Evolutionary conservation across 768 basidiomycete species (phyloP).

Genomic region (Podaxis carcinomalis): DNA sequence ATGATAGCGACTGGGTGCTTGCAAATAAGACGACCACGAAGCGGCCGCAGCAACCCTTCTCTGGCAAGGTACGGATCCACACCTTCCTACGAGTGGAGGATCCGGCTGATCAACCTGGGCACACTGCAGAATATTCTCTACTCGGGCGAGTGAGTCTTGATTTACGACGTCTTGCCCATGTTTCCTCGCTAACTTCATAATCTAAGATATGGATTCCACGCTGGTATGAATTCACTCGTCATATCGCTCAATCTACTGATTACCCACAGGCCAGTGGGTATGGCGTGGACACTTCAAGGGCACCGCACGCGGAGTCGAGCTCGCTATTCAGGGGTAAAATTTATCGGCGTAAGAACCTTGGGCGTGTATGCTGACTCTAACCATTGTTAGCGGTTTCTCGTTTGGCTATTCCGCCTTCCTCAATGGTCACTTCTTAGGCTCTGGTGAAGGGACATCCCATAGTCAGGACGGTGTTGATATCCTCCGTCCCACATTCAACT

Average conservation of each 20-base stretch:
- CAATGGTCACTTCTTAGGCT: slow-evolving; percentile 38
- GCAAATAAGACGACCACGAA: slow-evolving; percentile 59
- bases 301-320: slow-evolving; percentile 32
- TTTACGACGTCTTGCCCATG: too few relatives aligned
- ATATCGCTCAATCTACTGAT: background rate
- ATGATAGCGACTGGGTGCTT: slow-evolving; percentile 52
- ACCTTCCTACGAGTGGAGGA: background rate
- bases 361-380: too few relatives aligned
- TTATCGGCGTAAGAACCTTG: background rate
- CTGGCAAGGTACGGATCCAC: slow-evolving; percentile 45
- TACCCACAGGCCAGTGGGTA: slow-evolving; percentile 29
- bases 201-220: slow-evolving; percentile 3
- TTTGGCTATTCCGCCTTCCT: slow-evolving; percentile 44
- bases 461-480: slow-evolving; percentile 30
- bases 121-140: background rate
- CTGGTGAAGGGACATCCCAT: slow-evolving; percentile 32
- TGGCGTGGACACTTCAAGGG: slow-evolving; percentile 44
- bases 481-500: slow-evolving; percentile 28
- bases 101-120: too few relatives aligned
- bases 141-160: slow-evolving; percentile 1
- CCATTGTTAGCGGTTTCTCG: slow-evolving; percentile 27
- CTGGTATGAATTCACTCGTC: background rate
- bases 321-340: slow-evolving; percentile 35
- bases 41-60: slow-evolving; percentile 49
- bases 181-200: background rate